Evolutionary conservation across 1,284 basidiomycete genomes (phyloP).

Genomic region (Pisolithus thermaeus): DNA sequence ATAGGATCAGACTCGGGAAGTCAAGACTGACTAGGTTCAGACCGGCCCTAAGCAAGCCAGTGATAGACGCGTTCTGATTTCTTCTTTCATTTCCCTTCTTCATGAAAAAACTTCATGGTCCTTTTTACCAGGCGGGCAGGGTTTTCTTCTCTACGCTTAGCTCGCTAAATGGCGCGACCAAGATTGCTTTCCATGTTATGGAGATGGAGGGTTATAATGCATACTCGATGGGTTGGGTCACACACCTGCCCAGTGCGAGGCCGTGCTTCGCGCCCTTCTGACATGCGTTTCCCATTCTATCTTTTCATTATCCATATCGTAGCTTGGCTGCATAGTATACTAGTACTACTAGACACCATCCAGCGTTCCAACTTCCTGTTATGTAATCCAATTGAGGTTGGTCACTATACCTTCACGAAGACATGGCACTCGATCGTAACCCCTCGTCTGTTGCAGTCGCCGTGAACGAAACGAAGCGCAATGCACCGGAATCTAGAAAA

Average conservation of each 20-base stretch:
- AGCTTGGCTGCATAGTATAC: no score
- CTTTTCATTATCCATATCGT: no score
- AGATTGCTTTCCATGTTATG: constrained; percentile 35
- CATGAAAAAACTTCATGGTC: constrained; percentile 48
- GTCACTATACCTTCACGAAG: no score
- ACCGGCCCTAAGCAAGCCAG: constrained; percentile 35
- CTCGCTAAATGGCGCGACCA: constrained; percentile 71
- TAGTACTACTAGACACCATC: no score
- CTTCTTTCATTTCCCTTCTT: constrained; percentile 27
- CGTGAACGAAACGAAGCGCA: no score
- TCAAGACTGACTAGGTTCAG: not conserved
- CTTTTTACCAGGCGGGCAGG: constrained; percentile 58
- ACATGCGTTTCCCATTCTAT: constrained; percentile 12
- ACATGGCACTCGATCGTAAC: no score
- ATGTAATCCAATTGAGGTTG: no score
- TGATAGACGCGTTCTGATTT: not conserved
- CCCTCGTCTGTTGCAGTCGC: no score
- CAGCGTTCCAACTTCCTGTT: no score
- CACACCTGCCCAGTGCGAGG: constrained; percentile 6
- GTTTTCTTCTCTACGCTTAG: constrained; percentile 34
- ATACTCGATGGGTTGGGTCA: constrained; percentile 26
- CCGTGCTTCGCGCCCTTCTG: constrained; percentile 29
- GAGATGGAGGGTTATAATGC: constrained; percentile 68
- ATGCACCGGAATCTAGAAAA: not conserved
- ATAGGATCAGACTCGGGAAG: not conserved